Evolutionary conservation across 495 filamentous ascomycete species (phyloP), one percentile per base, ranked within the genome.

Genomic region (Podospora pseudoanserina): DNA sequence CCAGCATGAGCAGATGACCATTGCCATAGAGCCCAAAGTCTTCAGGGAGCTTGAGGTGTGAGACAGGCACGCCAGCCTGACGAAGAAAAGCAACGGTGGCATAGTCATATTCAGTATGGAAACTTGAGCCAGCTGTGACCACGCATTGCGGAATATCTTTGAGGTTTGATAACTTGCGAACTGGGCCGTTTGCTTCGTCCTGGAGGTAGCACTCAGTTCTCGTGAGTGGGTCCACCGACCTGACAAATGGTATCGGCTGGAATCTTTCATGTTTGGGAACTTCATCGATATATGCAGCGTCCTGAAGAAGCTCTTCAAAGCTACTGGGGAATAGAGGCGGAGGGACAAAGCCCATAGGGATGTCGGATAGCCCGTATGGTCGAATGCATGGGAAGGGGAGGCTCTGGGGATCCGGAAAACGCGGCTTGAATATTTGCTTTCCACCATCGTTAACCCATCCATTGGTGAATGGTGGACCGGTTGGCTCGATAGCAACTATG

Each of bases 1-100:
- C 87, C 69, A 89, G 74, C 68, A 87, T 87, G 63, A 84, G 77
- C 73, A 89, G 79, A 74, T 89, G 86, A 11, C 83, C 86, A 72
- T 89, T 89, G 2, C 88, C 87, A 39, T 78, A 69, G 28, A 88
- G 83, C 0, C 82, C 81, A 7, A 69, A 74, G 64, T 89, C 77
- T 61, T 84, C 73, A 39, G 11, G 5, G 1, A 39, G 3, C 11
- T 39, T 39, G 61, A 85, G 49, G 65, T 81, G 79, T 63, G 84
- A 73, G 5, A 81, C 78, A 4, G 72, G 30, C 2, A 86, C 81
- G 2, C 87, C 86, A 2, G 84, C 86, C 73, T 90, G 87, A 65
- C 79, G 70, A 66, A 88, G 74, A 70, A 83, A 89, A 64, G 74
- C 65, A 23, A 84, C 82, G 0, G 82, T 85, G 70, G 80, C 87